Conservation (phyloP, 176 grass and related monocot genomes). For the Luzula sylvatica region DNA sequence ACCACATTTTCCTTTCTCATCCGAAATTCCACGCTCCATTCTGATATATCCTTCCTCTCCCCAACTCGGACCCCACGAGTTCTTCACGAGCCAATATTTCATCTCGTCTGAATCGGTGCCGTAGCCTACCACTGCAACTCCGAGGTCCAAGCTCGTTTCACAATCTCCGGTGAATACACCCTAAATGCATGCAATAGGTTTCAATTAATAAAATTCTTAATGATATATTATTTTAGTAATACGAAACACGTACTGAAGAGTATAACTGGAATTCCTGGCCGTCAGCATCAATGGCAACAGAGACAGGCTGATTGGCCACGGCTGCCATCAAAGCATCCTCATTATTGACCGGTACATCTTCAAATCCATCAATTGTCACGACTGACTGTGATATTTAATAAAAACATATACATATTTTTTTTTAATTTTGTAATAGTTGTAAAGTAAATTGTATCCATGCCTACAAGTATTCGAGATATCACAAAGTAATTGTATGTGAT, state of each 20-base stretch:
- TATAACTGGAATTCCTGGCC: slow-evolving; percentile 10
- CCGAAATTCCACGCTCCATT: slow-evolving; percentile 6
- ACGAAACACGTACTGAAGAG: background rate
- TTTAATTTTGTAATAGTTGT: too few species aligned
- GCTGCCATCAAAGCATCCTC: background rate
- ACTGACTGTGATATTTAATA: background rate
- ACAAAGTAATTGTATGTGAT: too few species aligned
- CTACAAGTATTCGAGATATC: too few species aligned
- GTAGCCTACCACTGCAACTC: slow-evolving; percentile 17
- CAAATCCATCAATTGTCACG: slow-evolving; percentile 18
- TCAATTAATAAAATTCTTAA: background rate
- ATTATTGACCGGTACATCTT: slow-evolving; percentile 8
- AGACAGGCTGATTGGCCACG: slow-evolving; percentile 23
- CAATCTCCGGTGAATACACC: slow-evolving; percentile 19
- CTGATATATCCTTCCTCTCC: slow-evolving; percentile 24
- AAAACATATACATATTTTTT: background rate
- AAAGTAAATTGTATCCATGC: too few species aligned
- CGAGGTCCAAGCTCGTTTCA: slow-evolving; percentile 21
- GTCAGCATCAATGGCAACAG: slow-evolving; percentile 12
- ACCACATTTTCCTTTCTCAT: slow-evolving; percentile 10
- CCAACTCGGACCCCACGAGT: slow-evolving; percentile 21
- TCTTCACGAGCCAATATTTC: slow-evolving; percentile 28
- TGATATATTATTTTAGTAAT: background rate
- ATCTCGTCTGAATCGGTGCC: background rate
- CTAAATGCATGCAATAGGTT: slow-evolving; percentile 1